Base-by-base conservation (phyloP, 495 filamentous ascomycete species). In the Friedmanniomyces simplex region DNA sequence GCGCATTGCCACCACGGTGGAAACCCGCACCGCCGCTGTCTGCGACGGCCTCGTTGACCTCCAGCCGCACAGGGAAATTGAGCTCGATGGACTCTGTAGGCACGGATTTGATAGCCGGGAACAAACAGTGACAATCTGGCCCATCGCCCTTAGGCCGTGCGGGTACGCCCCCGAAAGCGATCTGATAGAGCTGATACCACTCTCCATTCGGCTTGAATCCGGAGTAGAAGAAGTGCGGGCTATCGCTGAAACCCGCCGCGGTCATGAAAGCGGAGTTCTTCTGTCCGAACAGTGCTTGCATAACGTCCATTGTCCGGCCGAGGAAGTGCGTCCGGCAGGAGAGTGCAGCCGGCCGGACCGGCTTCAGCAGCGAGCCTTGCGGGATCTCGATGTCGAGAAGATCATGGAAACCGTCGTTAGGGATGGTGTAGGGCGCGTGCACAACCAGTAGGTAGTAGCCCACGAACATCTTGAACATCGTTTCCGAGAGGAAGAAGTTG, bases 391-490 rank as follows among this genome's bases (percentile, higher is more conserved):
- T 68, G 36, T 78, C 74, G 45, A 78, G 68, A 1, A 78, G 64
- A 39, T 78, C 76, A 46, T 78, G 76, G 64, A 77, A 77, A 30
- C 58, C 52, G 56, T 76, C 73, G 47, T 75, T 76, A 49, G 73
- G 72, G 1, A 76, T 68, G 1, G 73, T 73, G 7, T 69, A 72
- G 0, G 74, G 72, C 1, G 75, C 73, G 10, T 74, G 75, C 0
- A 76, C 74, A 10, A 41, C 30, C 2, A 57, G 55, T 3, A 57
- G 66, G 54, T 77, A 78, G 58, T 74, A 76, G 0, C 73, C 74
- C 49, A 77, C 72, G 43, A 78, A 76, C 73, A 79, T 76, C 43
- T 69, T 71, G 71, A 79, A 78, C 76, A 78, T 77, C 13, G 74
- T 76, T 47, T 74, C 71, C 13, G 67, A 75, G 0, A 79, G 67